Evolutionary conservation across 257 asterid species (phyloP).

Genomic region (Ehretia macrophylla): DNA sequence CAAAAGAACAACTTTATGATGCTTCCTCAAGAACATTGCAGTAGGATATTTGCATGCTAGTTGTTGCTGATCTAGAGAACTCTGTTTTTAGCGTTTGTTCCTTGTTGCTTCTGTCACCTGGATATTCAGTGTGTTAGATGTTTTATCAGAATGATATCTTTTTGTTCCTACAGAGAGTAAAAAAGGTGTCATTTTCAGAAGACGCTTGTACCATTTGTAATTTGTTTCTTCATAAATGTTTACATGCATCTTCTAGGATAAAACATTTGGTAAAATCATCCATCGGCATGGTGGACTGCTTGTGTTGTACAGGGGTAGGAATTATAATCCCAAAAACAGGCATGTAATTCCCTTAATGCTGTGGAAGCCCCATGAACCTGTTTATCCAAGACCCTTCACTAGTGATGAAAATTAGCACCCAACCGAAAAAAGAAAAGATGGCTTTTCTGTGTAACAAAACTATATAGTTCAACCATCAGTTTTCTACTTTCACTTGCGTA

Average conservation of each 20-base stretch:
- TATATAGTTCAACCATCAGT: not conserved
- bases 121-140: not conserved
- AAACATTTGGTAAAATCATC: conserved; percentile 79
- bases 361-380: conserved; percentile 98
- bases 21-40: not conserved
- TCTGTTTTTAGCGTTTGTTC: not conserved
- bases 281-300: conserved; percentile 67
- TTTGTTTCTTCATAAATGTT: not conserved
- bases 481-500: too few species aligned
- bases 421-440: conserved; percentile 75
- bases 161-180: not conserved
- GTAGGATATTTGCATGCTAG: not conserved
- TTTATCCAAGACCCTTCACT: conserved; percentile 81
- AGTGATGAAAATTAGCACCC: conserved; percentile 77
- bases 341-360: conserved; percentile 78
- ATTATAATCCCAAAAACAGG: conserved; percentile 51
- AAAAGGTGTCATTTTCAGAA: not conserved
- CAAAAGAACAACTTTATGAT: not conserved
- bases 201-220: not conserved
- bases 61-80: not conserved
- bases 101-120: not conserved
- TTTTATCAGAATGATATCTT: not conserved
- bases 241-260: conserved; percentile 50
- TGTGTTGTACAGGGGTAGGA: conserved; percentile 74
- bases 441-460: conserved; percentile 64